A percentile compares a stretch with the other conserved stretches of the same genome.
phyloP scores from a whole-genome alignment of 805 yeast species.

The Barnettozyma populi region DNA sequence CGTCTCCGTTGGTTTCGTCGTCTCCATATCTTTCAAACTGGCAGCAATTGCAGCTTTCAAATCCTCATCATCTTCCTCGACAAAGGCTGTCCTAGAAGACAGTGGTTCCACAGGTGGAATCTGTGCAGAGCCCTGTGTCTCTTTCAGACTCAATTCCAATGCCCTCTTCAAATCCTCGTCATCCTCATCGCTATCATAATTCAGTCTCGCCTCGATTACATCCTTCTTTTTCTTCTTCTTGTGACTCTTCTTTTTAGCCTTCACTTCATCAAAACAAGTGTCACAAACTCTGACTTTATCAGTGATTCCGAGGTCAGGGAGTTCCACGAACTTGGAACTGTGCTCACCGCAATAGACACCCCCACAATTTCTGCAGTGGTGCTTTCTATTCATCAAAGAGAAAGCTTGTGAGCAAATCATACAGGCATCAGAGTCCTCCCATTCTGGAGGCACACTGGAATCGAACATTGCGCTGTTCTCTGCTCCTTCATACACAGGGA shows the following conservation, averaged over 20 bases:
- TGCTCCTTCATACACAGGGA: constrained; percentile 44
- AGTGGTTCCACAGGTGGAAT: constrained; percentile 12
- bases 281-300: constrained; percentile 94
- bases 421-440: constrained; percentile 94
- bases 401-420: constrained; percentile 86
- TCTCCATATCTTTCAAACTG: constrained; percentile 68
- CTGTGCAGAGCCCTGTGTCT: constrained; percentile 30
- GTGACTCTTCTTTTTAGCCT: constrained; percentile 31
- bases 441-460: constrained; percentile 91
- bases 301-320: constrained; percentile 80
- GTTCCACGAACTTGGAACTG: constrained; percentile 63
- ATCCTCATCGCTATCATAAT: constrained; percentile 48
- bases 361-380: constrained; percentile 96
- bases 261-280: constrained; percentile 67
- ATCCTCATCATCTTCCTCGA: constrained; percentile 76
- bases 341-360: constrained; percentile 88
- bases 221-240: constrained; percentile 22
- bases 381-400: constrained; percentile 81
- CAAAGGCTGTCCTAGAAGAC: background rate
- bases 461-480: constrained; percentile 57
- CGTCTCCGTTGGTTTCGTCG: constrained; percentile 16
- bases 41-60: constrained; percentile 94
- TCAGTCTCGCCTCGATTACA: constrained; percentile 23
- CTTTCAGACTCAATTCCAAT: constrained; percentile 70
- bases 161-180: constrained; percentile 78